A percentile compares a stretch with the other conserved stretches of the same genome.
These are phyloP conservation scores for Fusarium circinatum DNA, from an alignment of 2,329 filamentous ascomycete species.

Conservation along the genomic window DNA sequence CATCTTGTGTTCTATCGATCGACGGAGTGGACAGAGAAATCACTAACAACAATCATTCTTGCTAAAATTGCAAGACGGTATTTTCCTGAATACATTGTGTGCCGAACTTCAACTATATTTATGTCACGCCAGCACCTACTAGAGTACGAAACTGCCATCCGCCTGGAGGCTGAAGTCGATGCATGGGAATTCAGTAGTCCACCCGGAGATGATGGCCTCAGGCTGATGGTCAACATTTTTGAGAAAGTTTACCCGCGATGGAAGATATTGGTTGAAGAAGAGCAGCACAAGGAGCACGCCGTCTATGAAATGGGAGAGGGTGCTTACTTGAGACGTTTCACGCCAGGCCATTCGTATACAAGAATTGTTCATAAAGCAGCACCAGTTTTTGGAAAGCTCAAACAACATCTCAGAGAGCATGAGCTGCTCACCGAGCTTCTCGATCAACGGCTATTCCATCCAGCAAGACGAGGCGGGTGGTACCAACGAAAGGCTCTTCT, in stretches of 20 bases:
- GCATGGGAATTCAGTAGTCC: constrained; percentile 83
- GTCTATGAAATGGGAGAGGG: constrained; percentile 86
- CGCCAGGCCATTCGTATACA: constrained; percentile 92
- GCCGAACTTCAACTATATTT: constrained; percentile 90
- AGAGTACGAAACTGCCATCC: constrained; percentile 89
- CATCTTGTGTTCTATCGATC: constrained; percentile 97
- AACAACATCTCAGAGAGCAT: constrained; percentile 82
- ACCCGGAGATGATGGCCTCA: constrained; percentile 71
- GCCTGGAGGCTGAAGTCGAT: constrained; percentile 84
- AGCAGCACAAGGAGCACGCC: constrained; percentile 79
- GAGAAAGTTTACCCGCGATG: constrained; percentile 83
- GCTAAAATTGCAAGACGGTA: constrained; percentile 88
- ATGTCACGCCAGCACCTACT: constrained; percentile 77
- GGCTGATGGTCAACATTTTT: constrained; percentile 76
- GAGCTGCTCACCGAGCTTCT: constrained; percentile 79
- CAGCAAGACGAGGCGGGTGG: constrained; percentile 87
- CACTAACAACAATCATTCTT: constrained; percentile 91
- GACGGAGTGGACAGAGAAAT: constrained; percentile 97
- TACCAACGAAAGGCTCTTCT: constrained; percentile 94
- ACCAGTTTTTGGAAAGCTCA: constrained; percentile 81
- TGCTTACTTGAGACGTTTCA: constrained; percentile 88
- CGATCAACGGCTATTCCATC: constrained; percentile 83
- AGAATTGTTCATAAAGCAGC: constrained; percentile 90
- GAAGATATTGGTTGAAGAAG: constrained; percentile 76
- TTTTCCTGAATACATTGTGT: constrained; percentile 92